Percentiles rank a stretch among this genome's conserved stretches.
These are phyloP conservation scores for Claviceps pusilla DNA, from an alignment of 2,329 filamentous ascomycete species.

Conservation along the genomic window DNA sequence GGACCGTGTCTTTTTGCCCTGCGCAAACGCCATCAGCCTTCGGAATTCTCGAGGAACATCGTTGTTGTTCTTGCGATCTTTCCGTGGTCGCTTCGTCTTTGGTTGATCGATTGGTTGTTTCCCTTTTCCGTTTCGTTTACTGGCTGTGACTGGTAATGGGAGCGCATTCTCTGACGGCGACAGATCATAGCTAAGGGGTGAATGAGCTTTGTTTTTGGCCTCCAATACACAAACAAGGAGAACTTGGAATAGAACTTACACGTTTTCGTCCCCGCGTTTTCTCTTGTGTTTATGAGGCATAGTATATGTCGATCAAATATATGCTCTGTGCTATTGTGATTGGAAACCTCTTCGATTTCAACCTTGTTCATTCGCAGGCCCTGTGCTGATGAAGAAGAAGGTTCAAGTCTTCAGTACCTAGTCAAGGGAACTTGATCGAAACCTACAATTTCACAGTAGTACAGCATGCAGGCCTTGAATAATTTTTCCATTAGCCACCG, in stretches of 20 bases:
- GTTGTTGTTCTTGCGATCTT: conserved; percentile 39
- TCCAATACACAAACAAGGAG: not conserved
- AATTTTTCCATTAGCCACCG: no score
- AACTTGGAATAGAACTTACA: conserved; percentile 24
- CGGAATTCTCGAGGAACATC: conserved; percentile 83
- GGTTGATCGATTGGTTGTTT: conserved; percentile 21
- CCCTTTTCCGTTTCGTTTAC: conserved; percentile 15
- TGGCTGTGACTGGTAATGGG: conserved; percentile 31
- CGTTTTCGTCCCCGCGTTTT: conserved; percentile 37
- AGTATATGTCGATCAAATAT: not conserved
- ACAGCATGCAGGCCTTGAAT: no score
- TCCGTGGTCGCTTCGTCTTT: conserved; percentile 27
- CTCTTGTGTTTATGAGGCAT: conserved; percentile 88
- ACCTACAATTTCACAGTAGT: not conserved
- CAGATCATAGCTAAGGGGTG: conserved; percentile 30
- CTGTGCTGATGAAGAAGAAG: not conserved
- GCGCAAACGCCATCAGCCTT: conserved; percentile 63
- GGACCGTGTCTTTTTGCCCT: conserved; percentile 41
- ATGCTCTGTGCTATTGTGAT: conserved; percentile 5
- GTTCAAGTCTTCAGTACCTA: not conserved
- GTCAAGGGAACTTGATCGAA: not conserved
- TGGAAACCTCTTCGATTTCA: not conserved
- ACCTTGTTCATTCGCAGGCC: not conserved
- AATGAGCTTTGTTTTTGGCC: conserved; percentile 6
- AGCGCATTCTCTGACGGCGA: conserved; percentile 33